Evolutionary conservation across 805 yeast species (phyloP), one percentile per base, ranked within the genome.

Genomic region (Candida ovalis): DNA sequence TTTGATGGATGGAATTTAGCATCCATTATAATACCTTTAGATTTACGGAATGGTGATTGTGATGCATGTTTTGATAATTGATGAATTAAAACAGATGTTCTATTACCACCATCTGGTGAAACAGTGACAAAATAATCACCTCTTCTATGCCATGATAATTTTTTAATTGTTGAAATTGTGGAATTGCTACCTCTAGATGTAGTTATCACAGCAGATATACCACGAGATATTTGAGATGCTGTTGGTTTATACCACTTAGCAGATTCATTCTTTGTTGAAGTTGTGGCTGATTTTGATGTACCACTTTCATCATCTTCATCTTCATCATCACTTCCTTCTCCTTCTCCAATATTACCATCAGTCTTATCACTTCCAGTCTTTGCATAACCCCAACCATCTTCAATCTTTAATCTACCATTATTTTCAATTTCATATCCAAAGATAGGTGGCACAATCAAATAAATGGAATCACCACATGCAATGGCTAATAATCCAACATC

Each of bases 41-140:
- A 81, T 68, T 88, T 88, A 57, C 82, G 78, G 80, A 94, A 94
- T 51, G 99, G 99, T 10, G 96, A 87, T 72, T 94, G 99, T 17
- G 98, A 85, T 51, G 86, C 77, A 71, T 94, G 98, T 69, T 89
- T 89, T 3, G 97, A 89, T 43, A 94, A 71, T 73, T 94, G 98
- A 70, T 94, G 99, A 55, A 94, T 89, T 52, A 94, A 75, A 37
- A 94, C 96, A 6, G 98, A 84, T 10, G 91, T 79, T 35, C 58
- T 60, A 63, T 89, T 83, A 47, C 87, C 88, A 44, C 89, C 86
- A 45, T 88, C 94, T 45, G 98, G 97, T n/a, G 96, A 83, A n/a
- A 89, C 96, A 3, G 96, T 84, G 54, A 92, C 96, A 59, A 94
- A 88, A 66, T 94, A 94, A 72, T 94, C 99, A 60, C 99, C 99